phyloP scores from a whole-genome alignment of 495 filamentous ascomycete genomes.

The Neurospora sp. region DNA sequence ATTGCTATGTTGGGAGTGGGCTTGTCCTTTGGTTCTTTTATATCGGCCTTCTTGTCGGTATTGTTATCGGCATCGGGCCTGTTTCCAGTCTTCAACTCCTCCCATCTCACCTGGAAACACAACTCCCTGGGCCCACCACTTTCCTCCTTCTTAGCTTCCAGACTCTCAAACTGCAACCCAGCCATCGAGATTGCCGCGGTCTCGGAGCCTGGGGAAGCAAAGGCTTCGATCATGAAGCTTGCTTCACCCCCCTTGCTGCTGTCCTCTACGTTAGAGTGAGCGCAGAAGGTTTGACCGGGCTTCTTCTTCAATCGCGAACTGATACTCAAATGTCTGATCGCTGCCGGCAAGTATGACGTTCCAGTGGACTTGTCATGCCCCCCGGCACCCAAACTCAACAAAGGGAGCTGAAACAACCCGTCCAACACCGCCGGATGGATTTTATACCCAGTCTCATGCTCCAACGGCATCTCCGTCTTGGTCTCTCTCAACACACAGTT shows the following conservation, averaged over 20 bases:
- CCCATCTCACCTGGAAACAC: conserved; percentile 36
- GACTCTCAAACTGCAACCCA: conserved; percentile 17
- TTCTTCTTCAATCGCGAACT: conserved; percentile 17
- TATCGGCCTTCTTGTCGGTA: background rate
- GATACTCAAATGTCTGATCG: conserved; percentile 20
- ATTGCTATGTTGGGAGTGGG: conserved; percentile 21
- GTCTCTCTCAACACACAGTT: conserved; percentile 36
- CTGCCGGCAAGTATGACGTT: conserved; percentile 14
- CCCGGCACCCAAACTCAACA: conserved; percentile 16
- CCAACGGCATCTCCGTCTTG: conserved; percentile 36
- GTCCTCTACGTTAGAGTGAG: conserved; percentile 18
- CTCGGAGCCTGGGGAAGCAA: conserved; percentile 18
- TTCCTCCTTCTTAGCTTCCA: conserved; percentile 2
- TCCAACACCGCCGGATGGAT: conserved; percentile 39
- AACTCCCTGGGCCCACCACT: conserved; percentile 17
- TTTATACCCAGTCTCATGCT: conserved; percentile 32
- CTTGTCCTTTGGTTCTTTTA: conserved; percentile 2
- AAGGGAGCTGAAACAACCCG: conserved; percentile 30
- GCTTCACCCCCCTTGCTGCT: conserved; percentile 2
- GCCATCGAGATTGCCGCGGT: conserved; percentile 20
- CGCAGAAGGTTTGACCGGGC: conserved; percentile 19
- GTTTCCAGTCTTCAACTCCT: conserved; percentile 12
- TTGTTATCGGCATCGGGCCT: background rate
- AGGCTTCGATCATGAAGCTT: conserved; percentile 22
- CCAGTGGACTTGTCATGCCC: background rate